phyloP scores from a whole-genome alignment of 208 protist genomes.

The Acanthamoeba lugdunensis region DNA sequence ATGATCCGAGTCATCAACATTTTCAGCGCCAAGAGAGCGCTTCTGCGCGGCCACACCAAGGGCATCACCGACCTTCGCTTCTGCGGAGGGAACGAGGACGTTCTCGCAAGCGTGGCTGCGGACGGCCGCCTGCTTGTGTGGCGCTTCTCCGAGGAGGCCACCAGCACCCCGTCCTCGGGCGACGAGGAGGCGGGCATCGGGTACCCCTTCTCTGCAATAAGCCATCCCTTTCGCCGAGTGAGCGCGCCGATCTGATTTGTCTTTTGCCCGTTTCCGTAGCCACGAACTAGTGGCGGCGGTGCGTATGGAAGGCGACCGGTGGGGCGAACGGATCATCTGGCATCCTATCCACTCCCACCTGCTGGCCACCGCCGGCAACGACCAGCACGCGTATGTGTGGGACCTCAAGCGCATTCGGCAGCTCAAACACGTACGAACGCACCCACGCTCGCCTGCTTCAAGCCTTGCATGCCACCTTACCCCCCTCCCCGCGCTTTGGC shows the following conservation, averaged over 20 bases:
- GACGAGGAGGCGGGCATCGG: background rate
- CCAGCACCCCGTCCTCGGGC: background rate
- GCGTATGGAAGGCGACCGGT: background rate
- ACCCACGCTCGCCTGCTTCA: no score
- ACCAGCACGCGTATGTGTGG: slow-evolving; percentile 37
- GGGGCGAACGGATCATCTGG: slow-evolving; percentile 7
- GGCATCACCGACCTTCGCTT: slow-evolving; percentile 54
- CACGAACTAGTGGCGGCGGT: background rate
- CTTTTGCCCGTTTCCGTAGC: background rate
- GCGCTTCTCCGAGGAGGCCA: slow-evolving; percentile 8
- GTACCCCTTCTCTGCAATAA: background rate
- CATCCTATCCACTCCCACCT: slow-evolving; percentile 13
- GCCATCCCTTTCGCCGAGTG: background rate
- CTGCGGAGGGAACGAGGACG: background rate
- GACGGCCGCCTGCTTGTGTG: slow-evolving; percentile 67
- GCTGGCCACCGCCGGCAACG: slow-evolving; percentile 43
- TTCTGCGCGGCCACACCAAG: slow-evolving; percentile 63
- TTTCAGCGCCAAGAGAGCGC: slow-evolving; percentile 47
- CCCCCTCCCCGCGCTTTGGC: no score
- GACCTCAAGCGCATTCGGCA: slow-evolving; percentile 37
- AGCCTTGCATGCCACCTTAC: background rate
- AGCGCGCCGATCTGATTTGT: background rate
- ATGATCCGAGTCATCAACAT: slow-evolving; percentile 71
- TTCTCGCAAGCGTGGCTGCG: slow-evolving; percentile 50
- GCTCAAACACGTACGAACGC: background rate